Base-by-base conservation (phyloP, 2,329 filamentous ascomycete species). In the Sclerotinia trifoliorum region DNA sequence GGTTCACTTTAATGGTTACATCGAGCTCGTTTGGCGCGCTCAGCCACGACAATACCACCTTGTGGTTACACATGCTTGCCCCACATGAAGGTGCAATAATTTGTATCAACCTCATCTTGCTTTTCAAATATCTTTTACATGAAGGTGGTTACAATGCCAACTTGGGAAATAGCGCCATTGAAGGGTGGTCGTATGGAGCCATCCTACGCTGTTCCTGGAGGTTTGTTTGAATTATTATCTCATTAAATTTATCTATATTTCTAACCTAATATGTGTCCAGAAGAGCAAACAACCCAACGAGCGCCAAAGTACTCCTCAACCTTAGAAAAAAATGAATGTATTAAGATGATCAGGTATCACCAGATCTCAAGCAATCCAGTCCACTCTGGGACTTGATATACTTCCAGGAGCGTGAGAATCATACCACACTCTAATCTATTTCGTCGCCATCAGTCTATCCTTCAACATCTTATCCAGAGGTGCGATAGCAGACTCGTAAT, bases 391-490 rank as follows among this genome's bases (percentile, higher is more conserved):
- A 4, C 21, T 11, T 11, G 7, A 51, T 56, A 13, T 56, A n/a
- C 21, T 56, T 54, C 29, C 17, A 49, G 24, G 8, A 35, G 19
- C 4, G 32, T 5, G 13, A 49, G 2, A 49, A 24, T 15, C 17
- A 51, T 39, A 39, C 5, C 15, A 17, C 58, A 49, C 8, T 24
- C 29, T 26, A 49, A 39, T 60, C 48, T 63, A 67, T 29, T 54
- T 64, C n/a, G 65, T 67, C 13, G 48, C 58, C 48, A 63, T 32
- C 21, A 67, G 26, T 39, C 68, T 68, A 46, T 57, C 64, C 26
- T 35, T 44, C 42, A 61, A 32, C 32, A 61, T 67, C 35, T 62
- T 66, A 39, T 67, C 65, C 35, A 63, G 21, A 49, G 44, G 65
- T 51, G 65, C 68, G 26, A 69, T 64, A 7, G 52, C 65, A 26